phyloP scores from a whole-genome alignment of 202 grass and related monocot species.

The Schoenoplectus tabernaemontani region DNA sequence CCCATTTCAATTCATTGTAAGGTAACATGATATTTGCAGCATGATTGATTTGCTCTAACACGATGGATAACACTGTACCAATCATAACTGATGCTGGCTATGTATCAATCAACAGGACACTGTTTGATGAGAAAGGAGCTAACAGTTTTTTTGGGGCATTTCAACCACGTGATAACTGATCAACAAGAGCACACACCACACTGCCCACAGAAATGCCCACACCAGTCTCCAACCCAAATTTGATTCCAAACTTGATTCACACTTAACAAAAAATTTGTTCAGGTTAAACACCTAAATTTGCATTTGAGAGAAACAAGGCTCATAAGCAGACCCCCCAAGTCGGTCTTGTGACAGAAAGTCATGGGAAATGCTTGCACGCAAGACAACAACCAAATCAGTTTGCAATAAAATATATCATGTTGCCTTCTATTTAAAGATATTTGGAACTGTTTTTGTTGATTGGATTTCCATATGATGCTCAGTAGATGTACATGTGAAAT shows the following conservation, averaged over 20 bases:
- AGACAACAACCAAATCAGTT: background rate
- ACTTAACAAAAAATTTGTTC: background rate
- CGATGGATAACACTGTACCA: background rate
- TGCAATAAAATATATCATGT: background rate
- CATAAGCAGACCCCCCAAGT: too few relatives aligned
- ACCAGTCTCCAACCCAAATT: background rate
- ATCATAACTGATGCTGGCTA: background rate
- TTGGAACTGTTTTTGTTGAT: too few relatives aligned
- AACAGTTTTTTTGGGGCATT: background rate
- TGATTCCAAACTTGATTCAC: background rate
- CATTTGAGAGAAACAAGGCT: background rate
- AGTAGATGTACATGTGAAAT: too few relatives aligned
- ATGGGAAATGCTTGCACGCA: background rate
- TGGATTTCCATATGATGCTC: background rate
- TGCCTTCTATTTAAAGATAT: too few relatives aligned
- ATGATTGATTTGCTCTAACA: background rate
- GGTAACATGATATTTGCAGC: background rate
- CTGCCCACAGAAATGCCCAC: background rate
- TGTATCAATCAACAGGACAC: background rate
- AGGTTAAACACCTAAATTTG: background rate
- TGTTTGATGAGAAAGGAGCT: background rate
- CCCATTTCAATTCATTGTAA: conserved; percentile 12
- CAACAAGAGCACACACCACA: background rate
- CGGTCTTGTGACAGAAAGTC: background rate
- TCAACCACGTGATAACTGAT: background rate